Percentiles rank a stretch among this genome's conserved stretches.
These are phyloP conservation scores for Hericium rajendrae DNA, from an alignment of 768 basidiomycete genomes.

Conservation along the genomic window DNA sequence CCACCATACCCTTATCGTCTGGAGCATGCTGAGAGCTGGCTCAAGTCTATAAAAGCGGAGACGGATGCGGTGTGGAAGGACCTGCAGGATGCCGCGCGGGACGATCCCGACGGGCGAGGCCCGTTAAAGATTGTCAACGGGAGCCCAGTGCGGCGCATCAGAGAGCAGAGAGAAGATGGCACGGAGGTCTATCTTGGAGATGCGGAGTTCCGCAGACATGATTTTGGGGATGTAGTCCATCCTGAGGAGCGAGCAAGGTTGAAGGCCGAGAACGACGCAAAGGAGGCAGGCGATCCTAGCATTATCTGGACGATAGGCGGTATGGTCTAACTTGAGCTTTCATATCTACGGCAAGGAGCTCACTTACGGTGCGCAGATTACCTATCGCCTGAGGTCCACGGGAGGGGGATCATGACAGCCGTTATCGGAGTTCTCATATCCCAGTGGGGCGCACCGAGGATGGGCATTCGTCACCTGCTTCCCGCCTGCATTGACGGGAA, in stretches of 20 bases:
- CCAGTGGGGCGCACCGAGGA: conserved; percentile 55
- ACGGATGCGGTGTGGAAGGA: conserved; percentile 17
- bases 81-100: conserved; percentile 19
- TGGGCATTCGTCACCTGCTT: conserved; percentile 42
- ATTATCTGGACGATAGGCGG: conserved; percentile 58
- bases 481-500: conserved; percentile 43
- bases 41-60: conserved; percentile 14
- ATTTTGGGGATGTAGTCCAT: conserved; percentile 26
- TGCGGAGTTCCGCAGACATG: conserved; percentile 26
- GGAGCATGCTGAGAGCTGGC: conserved; percentile 31
- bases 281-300: conserved; percentile 37
- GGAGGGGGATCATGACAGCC: conserved; percentile 67
- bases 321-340: conserved; percentile 19
- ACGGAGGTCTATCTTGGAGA: conserved; percentile 44
- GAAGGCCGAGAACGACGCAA: conserved; percentile 31
- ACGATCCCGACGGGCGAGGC: conserved; percentile 3
- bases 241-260: conserved; percentile 26
- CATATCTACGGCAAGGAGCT: neutral
- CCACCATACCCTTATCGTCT: conserved; percentile 47
- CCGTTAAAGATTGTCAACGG: conserved; percentile 1
- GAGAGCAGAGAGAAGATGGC: conserved; percentile 27
- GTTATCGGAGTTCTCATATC: conserved; percentile 44
- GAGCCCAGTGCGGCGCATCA: conserved; percentile 6
- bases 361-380: conserved; percentile 35
- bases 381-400: conserved; percentile 49